These are phyloP conservation scores for Cytospora chrysosperma DNA, from an alignment of 2,329 filamentous ascomycete species.

Conservation along the genomic window DNA sequence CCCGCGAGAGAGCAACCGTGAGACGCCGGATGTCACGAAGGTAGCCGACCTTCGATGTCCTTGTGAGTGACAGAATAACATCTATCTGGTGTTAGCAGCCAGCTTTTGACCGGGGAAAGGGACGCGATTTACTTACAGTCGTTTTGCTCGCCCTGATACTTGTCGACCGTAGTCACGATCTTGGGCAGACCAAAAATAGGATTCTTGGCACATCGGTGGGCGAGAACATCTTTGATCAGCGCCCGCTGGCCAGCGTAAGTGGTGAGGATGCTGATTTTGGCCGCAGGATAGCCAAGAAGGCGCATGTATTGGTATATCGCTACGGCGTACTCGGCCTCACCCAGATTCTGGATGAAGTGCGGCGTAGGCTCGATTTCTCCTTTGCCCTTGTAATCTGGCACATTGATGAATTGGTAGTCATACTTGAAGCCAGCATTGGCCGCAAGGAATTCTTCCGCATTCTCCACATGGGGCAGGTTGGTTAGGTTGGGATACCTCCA, in stretches of 20 bases:
- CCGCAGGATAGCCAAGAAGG: constrained; percentile 83
- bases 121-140: constrained; percentile 68
- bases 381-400: constrained; percentile 85
- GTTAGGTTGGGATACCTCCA: constrained; percentile 86
- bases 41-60: constrained; percentile 87
- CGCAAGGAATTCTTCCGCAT: constrained; percentile 66
- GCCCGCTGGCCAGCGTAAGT: constrained; percentile 93
- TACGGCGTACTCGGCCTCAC: constrained; percentile 95
- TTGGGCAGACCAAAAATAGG: constrained; percentile 84
- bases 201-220: constrained; percentile 79
- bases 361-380: constrained; percentile 89
- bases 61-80: constrained; percentile 87
- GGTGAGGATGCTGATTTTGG: constrained; percentile 81
- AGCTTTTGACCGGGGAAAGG: neutral
- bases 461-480: constrained; percentile 74
- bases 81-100: constrained; percentile 50
- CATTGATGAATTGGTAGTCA: constrained; percentile 96
- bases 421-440: constrained; percentile 92
- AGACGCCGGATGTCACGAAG: constrained; percentile 89
- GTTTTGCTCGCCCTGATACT: constrained; percentile 99
- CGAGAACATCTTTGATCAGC: constrained; percentile 82
- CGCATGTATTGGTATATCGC: constrained; percentile 98
- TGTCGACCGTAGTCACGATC: constrained; percentile 92
- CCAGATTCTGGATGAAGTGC: constrained; percentile 94
- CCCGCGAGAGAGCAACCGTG: constrained; percentile 91